Conservation (phyloP, 345 rosid genomes). For the Excoecaria cochinchinensis region DNA sequence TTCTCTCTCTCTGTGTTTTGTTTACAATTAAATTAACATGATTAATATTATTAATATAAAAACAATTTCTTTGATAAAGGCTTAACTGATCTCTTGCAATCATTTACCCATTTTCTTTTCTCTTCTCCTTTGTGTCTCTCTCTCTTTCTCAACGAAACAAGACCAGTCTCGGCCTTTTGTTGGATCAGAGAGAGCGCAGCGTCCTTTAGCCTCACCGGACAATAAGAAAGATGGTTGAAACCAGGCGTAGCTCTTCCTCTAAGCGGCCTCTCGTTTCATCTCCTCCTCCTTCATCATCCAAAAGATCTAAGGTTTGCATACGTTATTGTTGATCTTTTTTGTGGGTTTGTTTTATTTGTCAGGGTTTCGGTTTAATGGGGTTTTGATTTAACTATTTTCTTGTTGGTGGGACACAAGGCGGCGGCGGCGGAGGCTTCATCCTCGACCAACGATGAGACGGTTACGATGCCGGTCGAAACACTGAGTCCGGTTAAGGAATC, state of each 20-base stretch:
- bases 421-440: constrained; percentile 53
- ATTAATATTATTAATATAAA: not conserved
- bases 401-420: not conserved
- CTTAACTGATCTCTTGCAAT: not conserved
- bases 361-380: constrained; percentile 11
- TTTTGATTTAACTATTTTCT: constrained; percentile 25
- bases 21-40: not conserved
- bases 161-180: not conserved
- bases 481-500: constrained; percentile 48
- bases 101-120: not conserved
- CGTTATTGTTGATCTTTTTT: not conserved
- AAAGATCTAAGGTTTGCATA: constrained; percentile 70
- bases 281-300: constrained; percentile 48
- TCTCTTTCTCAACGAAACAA: not conserved
- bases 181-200: constrained; percentile 42
- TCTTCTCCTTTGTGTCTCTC: not conserved
- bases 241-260: constrained; percentile 85
- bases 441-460: constrained; percentile 41
- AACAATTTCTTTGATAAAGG: not conserved
- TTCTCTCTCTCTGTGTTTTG: not conserved
- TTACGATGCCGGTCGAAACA: constrained; percentile 32
- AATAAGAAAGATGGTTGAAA: constrained; percentile 69
- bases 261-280: constrained; percentile 60
- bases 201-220: not conserved
- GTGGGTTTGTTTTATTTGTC: not conserved